A percentile compares a stretch with the other conserved stretches of the same genome.
These are phyloP conservation scores for Shiraia sp. DNA, from an alignment of 2,329 filamentous ascomycete species.

Conservation along the genomic window DNA sequence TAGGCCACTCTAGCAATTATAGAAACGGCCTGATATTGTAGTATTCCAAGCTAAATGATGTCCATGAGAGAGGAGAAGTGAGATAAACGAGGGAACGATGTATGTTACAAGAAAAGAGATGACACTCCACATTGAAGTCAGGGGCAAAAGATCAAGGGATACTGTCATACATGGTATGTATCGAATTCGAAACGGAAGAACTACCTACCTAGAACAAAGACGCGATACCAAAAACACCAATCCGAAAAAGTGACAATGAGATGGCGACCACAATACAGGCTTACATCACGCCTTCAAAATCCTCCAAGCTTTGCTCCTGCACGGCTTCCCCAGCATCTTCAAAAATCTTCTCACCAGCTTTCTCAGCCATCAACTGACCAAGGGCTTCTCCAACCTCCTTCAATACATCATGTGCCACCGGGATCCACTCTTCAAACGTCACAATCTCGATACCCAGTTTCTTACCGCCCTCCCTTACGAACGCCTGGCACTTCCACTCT, in stretches of 20 bases:
- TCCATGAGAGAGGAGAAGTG: too few species aligned
- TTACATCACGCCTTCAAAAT: conserved; percentile 29
- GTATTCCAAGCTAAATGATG: too few species aligned
- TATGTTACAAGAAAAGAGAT: too few species aligned
- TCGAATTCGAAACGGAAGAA: too few species aligned
- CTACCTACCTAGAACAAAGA: too few species aligned
- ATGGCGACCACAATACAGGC: background rate
- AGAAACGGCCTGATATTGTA: too few species aligned
- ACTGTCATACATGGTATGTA: too few species aligned
- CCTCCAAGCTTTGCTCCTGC: conserved; percentile 14
- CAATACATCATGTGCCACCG: conserved; percentile 56
- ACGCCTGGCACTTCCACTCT: conserved; percentile 65
- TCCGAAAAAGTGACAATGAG: background rate
- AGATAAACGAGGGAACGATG: too few species aligned
- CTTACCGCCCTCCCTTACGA: conserved; percentile 53
- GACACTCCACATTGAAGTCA: too few species aligned
- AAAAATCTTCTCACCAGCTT: conserved; percentile 25
- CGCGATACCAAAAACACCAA: too few species aligned
- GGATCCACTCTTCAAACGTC: conserved; percentile 60
- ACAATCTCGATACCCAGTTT: conserved; percentile 62
- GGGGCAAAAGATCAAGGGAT: too few species aligned
- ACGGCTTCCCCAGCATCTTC: background rate
- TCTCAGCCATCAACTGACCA: conserved; percentile 22
- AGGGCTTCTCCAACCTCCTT: conserved; percentile 45
- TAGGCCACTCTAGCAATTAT: too few species aligned